These are phyloP conservation scores for Aquilaria yunnanensis DNA, from an alignment of 345 rosid species.

Conservation along the genomic window DNA sequence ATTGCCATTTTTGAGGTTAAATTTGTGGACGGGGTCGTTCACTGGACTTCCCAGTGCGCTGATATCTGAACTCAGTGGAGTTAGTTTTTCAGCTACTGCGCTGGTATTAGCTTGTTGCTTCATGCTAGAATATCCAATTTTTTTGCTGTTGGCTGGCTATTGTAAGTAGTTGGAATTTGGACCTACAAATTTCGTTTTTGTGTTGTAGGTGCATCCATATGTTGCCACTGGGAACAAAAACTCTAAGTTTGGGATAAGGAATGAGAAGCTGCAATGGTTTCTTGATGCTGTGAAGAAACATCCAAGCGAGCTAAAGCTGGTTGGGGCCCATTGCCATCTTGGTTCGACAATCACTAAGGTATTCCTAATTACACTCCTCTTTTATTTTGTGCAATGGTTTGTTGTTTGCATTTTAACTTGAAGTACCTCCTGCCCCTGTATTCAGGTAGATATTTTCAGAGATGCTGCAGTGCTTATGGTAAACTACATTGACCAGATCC, in stretches of 20 bases:
- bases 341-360: conserved; percentile 99
- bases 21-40: too few relatives aligned
- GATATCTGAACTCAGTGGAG: too few relatives aligned
- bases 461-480: conserved; percentile 95
- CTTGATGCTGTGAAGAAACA: conserved; percentile 90
- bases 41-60: too few relatives aligned
- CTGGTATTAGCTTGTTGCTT: too few relatives aligned
- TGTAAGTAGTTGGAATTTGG: too few relatives aligned
- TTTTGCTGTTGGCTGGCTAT: too few relatives aligned
- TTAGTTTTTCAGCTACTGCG: too few relatives aligned
- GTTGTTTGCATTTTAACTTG: conserved; percentile 5
- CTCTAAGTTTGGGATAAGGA: conserved; percentile 98
- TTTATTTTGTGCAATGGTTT: conserved; percentile 1
- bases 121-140: too few relatives aligned
- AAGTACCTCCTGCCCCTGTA: conserved; percentile 8
- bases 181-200: too few relatives aligned
- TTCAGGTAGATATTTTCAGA: conserved; percentile 90
- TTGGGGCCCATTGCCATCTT: conserved; percentile 96
- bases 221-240: conserved; percentile 97
- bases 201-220: conserved; percentile 82
- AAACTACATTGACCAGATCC: conserved; percentile 76
- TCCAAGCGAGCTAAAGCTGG: conserved; percentile 83
- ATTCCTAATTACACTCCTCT: neutral
- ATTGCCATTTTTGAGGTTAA: too few relatives aligned
- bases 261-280: conserved; percentile 98